Evolutionary conservation across 306 rosid species (phyloP).

Genomic region (Begonia fuchsioides): DNA sequence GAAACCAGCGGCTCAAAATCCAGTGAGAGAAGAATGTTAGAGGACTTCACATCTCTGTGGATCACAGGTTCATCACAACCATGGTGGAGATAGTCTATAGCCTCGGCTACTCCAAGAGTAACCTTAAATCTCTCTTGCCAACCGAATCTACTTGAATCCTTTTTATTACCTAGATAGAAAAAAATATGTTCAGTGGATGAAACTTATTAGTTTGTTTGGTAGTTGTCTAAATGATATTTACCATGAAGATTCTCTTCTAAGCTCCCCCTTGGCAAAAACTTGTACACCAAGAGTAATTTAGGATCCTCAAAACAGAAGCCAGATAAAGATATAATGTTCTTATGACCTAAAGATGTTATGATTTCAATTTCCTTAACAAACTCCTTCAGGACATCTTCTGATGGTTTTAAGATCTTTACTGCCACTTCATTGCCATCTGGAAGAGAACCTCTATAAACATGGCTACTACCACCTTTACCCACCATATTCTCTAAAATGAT

Average conservation of each 20-base stretch:
- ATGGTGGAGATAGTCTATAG: slow-evolving; percentile 63
- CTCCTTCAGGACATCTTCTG: slow-evolving; percentile 49
- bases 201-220: slow-evolving; percentile 6
- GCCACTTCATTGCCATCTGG: slow-evolving; percentile 73
- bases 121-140: slow-evolving; percentile 77
- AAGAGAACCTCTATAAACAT: slow-evolving; percentile 71
- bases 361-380: slow-evolving; percentile 81
- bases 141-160: slow-evolving; percentile 37
- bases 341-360: slow-evolving; percentile 57
- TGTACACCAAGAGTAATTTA: slow-evolving; percentile 56
- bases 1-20: slow-evolving; percentile 76
- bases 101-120: slow-evolving; percentile 80
- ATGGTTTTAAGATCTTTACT: slow-evolving; percentile 80
- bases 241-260: slow-evolving; percentile 87
- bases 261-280: slow-evolving; percentile 83
- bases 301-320: slow-evolving; percentile 66
- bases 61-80: slow-evolving; percentile 65
- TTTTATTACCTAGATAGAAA: slow-evolving; percentile 49
- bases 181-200: slow-evolving; percentile 4
- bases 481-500: slow-evolving; percentile 54
- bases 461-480: slow-evolving; percentile 86
- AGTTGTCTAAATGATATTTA: slow-evolving; percentile 16
- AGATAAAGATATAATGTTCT: slow-evolving; percentile 67
- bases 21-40: slow-evolving; percentile 77
- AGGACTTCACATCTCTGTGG: slow-evolving; percentile 91